Evolutionary conservation across 2,329 filamentous ascomycete species (phyloP), one percentile per base, ranked within the genome.

Genomic region (Beauveria scarabaeidicola): DNA sequence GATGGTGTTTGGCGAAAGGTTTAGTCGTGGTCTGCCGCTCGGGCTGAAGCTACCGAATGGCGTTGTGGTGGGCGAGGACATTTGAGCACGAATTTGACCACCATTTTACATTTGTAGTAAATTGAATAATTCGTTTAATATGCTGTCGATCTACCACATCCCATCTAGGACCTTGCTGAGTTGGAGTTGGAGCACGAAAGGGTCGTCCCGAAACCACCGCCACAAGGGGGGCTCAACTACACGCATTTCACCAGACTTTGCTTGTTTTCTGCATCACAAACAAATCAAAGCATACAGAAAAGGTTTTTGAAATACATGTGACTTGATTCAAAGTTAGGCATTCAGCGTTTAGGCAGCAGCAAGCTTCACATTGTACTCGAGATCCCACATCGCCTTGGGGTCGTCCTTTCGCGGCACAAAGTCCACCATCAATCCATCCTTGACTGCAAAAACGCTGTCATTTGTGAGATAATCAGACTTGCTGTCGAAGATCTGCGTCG

Each of bases 401-500:
- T 74, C 74, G 4, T 66, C 72, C 55, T 70, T 62, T 6, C 70
- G 67, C 8, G 71, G 69, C 60, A 68, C 66, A 62, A 81, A 81
- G 38, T 68, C 66, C 0, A 80, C 75, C 3, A 73, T 67, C 41
- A 83, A 66, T 27, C 78, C 78, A 25, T 78, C 72, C 72, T 82
- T 83, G 59, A 81, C 78, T 0, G 80, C 81, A 61, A 81, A 83
- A 9, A 81, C 80, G 5, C 75, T 73, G 63, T 83, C 81, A 47
- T 76, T 73, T 6, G 65, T 65, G 23, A 90, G 75, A 65, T 89
- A 85, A 63, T 81, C 78, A 70, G 85, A 84, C 62, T 82, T 78
- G 60, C 78, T 75, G 69, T 91, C 88, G 69, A 91, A 93, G 59
- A 94, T 85, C 70, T 94, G 89, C 1, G 79, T 81, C 0, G 86